Percentiles rank a stretch among this genome's conserved stretches.
These are phyloP conservation scores for Rhinocladiella mackenziei DNA, from an alignment of 2,329 filamentous ascomycete species.

Conservation along the genomic window DNA sequence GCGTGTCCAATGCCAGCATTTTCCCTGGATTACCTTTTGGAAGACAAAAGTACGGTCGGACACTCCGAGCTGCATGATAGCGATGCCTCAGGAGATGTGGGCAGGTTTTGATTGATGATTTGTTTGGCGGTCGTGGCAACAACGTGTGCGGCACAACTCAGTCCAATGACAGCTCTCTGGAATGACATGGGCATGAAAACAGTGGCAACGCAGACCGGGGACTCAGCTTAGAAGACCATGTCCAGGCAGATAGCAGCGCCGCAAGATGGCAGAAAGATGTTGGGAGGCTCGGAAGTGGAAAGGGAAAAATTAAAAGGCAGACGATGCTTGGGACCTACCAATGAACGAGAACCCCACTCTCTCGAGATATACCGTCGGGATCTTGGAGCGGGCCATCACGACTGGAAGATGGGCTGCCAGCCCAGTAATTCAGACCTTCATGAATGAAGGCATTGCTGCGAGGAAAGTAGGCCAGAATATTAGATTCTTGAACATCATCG, in stretches of 20 bases:
- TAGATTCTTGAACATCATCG: slow-evolving; percentile 85
- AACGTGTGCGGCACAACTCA: no score
- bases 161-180: no score
- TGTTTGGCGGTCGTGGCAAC: neutral
- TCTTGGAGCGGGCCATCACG: neutral
- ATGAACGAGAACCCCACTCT: slow-evolving; percentile 61
- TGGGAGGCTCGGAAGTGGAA: neutral
- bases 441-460: slow-evolving; percentile 79
- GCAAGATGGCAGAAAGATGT: neutral
- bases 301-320: slow-evolving; percentile 9
- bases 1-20: no score
- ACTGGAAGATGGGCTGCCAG: neutral
- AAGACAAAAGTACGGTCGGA: neutral
- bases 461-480: slow-evolving; percentile 77
- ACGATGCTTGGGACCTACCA: slow-evolving; percentile 53
- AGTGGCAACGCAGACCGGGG: no score
- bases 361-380: slow-evolving; percentile 6
- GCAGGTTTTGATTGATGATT: neutral
- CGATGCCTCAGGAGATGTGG: neutral
- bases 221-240: no score
- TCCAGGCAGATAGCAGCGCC: no score
- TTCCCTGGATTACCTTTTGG: neutral
- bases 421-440: slow-evolving; percentile 55
- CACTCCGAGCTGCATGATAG: neutral
- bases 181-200: no score